A percentile compares a stretch with the other conserved stretches of the same genome.
Evolutionary conservation across 129 eudicot species (phyloP).

Genomic region (Glebionis coronaria): DNA sequence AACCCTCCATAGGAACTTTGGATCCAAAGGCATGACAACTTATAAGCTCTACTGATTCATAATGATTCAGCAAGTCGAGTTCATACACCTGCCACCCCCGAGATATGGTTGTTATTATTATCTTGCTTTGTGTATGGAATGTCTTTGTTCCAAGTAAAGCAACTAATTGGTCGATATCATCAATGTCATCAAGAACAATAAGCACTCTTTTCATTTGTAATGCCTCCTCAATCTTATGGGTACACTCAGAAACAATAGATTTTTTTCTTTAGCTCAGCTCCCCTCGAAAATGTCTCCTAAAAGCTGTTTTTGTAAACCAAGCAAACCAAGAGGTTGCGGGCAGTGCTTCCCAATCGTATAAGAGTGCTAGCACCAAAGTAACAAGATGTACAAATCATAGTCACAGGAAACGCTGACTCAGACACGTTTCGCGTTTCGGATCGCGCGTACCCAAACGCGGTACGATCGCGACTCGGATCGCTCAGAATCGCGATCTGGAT

Average conservation of each 20-base stretch:
- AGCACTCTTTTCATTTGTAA: not conserved
- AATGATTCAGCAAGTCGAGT: not conserved
- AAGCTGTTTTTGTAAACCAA: not conserved
- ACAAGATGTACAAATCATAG: no score
- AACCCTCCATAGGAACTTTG: not conserved
- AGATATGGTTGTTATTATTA: constrained; percentile 19
- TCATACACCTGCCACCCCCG: not conserved
- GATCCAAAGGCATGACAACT: not conserved
- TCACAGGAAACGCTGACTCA: no score
- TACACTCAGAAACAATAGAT: not conserved
- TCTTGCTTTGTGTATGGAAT: constrained; percentile 15
- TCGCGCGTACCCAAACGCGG: no score
- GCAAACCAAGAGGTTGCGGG: not conserved
- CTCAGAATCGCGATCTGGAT: no score
- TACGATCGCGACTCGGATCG: no score
- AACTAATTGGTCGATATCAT: not conserved
- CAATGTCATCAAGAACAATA: constrained; percentile 2
- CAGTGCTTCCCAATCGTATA: not conserved
- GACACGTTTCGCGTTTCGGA: no score
- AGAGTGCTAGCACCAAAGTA: no score
- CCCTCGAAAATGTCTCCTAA: not conserved
- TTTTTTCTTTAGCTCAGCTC: not conserved
- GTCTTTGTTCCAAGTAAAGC: constrained; percentile 2
- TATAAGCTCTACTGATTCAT: constrained; percentile 2
- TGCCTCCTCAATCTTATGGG: not conserved